Percentiles rank a stretch among this genome's conserved stretches.
These are phyloP conservation scores for Globisporangium lucens DNA, from an alignment of 352 stramenopile species.

Conservation along the genomic window DNA sequence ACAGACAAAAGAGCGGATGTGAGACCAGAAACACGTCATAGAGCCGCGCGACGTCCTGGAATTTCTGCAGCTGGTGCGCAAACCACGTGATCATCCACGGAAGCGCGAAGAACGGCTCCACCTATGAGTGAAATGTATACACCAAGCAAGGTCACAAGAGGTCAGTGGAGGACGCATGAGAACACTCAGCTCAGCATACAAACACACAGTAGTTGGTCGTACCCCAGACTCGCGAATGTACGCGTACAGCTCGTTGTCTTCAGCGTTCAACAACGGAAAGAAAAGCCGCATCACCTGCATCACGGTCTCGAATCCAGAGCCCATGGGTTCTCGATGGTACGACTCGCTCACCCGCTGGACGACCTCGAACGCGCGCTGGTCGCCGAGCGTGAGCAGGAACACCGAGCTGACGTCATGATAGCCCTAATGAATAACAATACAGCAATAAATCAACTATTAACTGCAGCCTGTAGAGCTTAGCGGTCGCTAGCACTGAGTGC, in stretches of 20 bases:
- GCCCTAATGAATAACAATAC: conserved; percentile 30
- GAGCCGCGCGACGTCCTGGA: conserved; percentile 84
- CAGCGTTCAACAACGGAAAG: conserved; percentile 61
- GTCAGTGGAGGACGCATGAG: neutral
- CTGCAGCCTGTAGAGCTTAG: conserved; percentile 12
- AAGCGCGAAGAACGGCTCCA: conserved; percentile 93
- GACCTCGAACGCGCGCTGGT: conserved; percentile 64
- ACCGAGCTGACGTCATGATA: conserved; percentile 93
- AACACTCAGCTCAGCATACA: too few relatives aligned
- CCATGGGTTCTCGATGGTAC: conserved; percentile 90
- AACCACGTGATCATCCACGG: conserved; percentile 96
- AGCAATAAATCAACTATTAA: too few relatives aligned
- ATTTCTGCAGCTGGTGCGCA: conserved; percentile 87
- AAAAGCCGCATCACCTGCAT: conserved; percentile 63
- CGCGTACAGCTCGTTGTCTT: conserved; percentile 60
- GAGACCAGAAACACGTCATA: conserved; percentile 93
- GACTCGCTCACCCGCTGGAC: conserved; percentile 74
- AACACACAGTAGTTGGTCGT: conserved; percentile 14
- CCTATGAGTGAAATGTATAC: conserved; percentile 33
- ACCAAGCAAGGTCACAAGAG: neutral
- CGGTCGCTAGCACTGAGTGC: conserved; percentile 20
- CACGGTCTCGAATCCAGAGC: conserved; percentile 76
- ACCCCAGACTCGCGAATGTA: conserved; percentile 62
- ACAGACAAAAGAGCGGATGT: conserved; percentile 91
- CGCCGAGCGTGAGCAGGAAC: conserved; percentile 74